Conservation (phyloP, 2,329 filamentous ascomycete species). For the Myriangium duriaei region DNA sequence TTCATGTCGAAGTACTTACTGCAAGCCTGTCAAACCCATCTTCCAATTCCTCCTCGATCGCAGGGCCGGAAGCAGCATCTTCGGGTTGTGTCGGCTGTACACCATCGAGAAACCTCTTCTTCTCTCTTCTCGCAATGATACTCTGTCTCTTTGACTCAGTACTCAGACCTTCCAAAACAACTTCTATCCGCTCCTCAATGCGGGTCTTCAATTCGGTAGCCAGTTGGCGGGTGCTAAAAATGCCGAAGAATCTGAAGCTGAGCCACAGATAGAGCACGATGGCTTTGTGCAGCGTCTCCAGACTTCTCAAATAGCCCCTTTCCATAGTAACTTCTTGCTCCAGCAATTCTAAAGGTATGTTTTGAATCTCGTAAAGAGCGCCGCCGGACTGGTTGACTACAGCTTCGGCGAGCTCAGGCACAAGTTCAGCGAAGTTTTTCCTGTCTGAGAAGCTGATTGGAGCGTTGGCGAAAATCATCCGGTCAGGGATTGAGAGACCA, state of each 20-base stretch:
- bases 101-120: too few species aligned
- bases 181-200: constrained; percentile 64
- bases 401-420: constrained; percentile 54
- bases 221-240: constrained; percentile 63
- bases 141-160: constrained; percentile 3
- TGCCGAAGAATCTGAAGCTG: constrained; percentile 71
- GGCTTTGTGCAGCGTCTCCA: constrained; percentile 71
- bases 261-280: constrained; percentile 87
- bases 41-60: too few species aligned
- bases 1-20: too few species aligned
- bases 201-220: constrained; percentile 68
- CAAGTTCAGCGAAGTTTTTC: constrained; percentile 32
- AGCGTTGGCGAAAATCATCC: constrained; percentile 60
- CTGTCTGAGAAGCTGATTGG: constrained; percentile 49
- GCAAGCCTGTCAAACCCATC: too few species aligned
- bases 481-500: constrained; percentile 57
- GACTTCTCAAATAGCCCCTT: constrained; percentile 47
- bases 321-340: constrained; percentile 39
- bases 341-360: constrained; percentile 60
- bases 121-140: not conserved
- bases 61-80: too few species aligned
- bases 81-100: too few species aligned
- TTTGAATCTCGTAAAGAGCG: constrained; percentile 56
- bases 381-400: constrained; percentile 57
- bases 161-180: constrained; percentile 32